Evolutionary conservation across 2,329 filamentous ascomycete genomes (phyloP), one percentile per base, ranked within the genome.

Genomic region (Podosphaera fusca): DNA sequence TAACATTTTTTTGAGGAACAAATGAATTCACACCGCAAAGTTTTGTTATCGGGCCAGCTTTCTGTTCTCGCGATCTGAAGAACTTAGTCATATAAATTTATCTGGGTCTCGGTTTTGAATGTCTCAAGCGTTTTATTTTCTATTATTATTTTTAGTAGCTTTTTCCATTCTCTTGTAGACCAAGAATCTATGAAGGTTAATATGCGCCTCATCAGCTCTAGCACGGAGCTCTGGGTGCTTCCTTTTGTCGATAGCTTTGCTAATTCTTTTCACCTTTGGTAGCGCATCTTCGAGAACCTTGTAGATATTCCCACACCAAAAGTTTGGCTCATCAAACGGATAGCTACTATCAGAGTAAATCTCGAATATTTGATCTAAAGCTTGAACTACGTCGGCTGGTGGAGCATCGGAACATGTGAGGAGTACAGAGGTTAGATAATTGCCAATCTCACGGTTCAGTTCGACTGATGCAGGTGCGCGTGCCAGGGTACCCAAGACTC

Each of bases 311-410:
- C 79, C 73, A 62, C 74, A 73, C 76, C 80, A 82, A 67, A 84
- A 85, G 2, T 84, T 80, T 33, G 75, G 73, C 58, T 70, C 71
- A 64, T 84, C 81, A 64, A 75, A 81, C 9, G 73, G 69, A 56
- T 71, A 73, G 10, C 71, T 72, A 66, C 80, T 78, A 64, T 84
- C 78, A 33, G 74, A 76, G 67, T 84, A 85, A 6, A 85, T 73
- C 62, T 84, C 81, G 61, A 82, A 82, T 21, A 85, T 60, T 66
- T 82, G 79, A 67, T 84, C 79, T 49, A 84, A 69, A 14, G 79
- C 77, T 68, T 84, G 81, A 36, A 84, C 73, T 4, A 73, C 72
- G 51, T 82, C 78, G 1, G 79, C 80, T 1, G 73, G 68, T 1
- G 77, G 71, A 0, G 75, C 75, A 50, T 74, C 69, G 4, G 79